Evolutionary conservation across 2,329 filamentous ascomycete genomes (phyloP).

Genomic region (Exophiala sideris): DNA sequence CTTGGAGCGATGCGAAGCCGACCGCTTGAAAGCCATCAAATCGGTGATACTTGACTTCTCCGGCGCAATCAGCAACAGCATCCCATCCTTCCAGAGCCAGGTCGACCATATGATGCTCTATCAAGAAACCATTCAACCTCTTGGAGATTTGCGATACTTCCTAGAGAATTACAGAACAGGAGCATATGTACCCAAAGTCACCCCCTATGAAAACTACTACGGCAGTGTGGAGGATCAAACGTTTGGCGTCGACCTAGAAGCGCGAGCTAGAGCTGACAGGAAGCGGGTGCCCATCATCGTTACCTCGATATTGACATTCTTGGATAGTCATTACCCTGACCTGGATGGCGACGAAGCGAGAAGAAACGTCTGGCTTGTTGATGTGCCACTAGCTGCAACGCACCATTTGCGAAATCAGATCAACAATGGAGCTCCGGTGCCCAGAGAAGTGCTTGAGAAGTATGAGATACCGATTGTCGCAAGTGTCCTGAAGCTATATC

Average conservation of each 20-base stretch:
- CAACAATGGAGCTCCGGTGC: slow-evolving; percentile 81
- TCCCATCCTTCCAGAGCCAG: slow-evolving; percentile 89
- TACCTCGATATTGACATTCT: slow-evolving; percentile 87
- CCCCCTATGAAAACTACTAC: slow-evolving; percentile 98
- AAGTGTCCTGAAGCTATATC: slow-evolving; percentile 86
- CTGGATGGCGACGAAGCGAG: slow-evolving; percentile 93
- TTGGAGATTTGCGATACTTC: slow-evolving; percentile 85
- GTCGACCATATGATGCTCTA: slow-evolving; percentile 99
- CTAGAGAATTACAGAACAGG: slow-evolving; percentile 97
- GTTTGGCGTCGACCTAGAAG: slow-evolving; percentile 97
- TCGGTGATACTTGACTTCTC: slow-evolving; percentile 97
- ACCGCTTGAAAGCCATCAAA: slow-evolving; percentile 96
- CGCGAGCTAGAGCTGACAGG: slow-evolving; percentile 84
- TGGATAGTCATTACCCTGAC: slow-evolving; percentile 96
- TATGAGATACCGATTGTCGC: slow-evolving; percentile 95
- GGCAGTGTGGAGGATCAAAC: slow-evolving; percentile 97
- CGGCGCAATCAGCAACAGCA: slow-evolving; percentile 94
- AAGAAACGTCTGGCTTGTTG: slow-evolving; percentile 87
- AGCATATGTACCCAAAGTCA: slow-evolving; percentile 82
- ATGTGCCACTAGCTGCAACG: slow-evolving; percentile 79
- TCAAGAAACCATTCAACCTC: slow-evolving; percentile 95
- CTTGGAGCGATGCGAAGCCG: slow-evolving; percentile 94
- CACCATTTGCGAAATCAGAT: slow-evolving; percentile 79
- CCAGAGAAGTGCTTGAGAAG: slow-evolving; percentile 72
- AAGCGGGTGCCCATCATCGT: slow-evolving; percentile 92